phyloP scores from a whole-genome alignment of 2,329 filamentous ascomycete species.

The Neofusicoccum laricinum region DNA sequence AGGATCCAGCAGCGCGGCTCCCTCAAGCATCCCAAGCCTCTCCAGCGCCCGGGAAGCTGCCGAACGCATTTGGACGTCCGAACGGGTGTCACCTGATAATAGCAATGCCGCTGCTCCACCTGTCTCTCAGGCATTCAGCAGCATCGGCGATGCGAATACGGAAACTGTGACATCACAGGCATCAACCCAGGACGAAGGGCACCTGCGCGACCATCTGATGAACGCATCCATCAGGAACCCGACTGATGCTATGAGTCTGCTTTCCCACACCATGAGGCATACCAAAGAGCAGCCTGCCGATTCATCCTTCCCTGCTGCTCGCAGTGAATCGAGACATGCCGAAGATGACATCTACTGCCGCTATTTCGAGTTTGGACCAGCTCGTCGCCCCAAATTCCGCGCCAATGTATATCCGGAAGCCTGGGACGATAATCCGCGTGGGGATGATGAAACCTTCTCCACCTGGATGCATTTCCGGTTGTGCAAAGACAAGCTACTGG shows the following conservation, averaged over 20 bases:
- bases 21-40: not conserved
- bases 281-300: not conserved
- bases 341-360: not conserved
- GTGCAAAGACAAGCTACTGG: constrained; percentile 7
- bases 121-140: not conserved
- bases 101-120: not conserved
- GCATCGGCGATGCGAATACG: not conserved
- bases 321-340: not conserved
- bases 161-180: not conserved
- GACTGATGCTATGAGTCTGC: not conserved
- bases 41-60: not conserved
- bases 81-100: not conserved
- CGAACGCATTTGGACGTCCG: not conserved
- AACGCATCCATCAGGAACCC: not conserved
- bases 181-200: not conserved
- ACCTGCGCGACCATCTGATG: constrained; percentile 8
- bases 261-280: not conserved
- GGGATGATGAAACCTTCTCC: not conserved
- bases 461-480: constrained; percentile 13
- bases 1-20: not conserved
- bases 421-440: not conserved
- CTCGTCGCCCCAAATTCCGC: not conserved
- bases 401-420: not conserved
- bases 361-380: not conserved
- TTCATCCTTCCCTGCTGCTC: not conserved